Evolutionary conservation across 345 rosid genomes (phyloP), one percentile per base, ranked within the genome.

Genomic region (Kernera saxatilis): DNA sequence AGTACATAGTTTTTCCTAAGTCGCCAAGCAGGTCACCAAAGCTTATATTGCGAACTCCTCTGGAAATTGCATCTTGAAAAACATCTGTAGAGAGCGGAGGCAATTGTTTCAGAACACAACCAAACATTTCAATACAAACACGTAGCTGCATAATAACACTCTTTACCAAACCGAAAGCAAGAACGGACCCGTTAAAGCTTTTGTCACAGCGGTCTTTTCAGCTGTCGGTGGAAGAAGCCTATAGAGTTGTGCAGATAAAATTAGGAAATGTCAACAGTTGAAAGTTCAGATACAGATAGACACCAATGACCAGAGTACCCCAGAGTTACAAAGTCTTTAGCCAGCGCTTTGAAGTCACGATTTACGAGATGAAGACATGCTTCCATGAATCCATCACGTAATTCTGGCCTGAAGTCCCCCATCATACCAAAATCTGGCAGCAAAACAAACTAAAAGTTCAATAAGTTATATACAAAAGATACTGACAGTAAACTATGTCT

Each of bases 301-400:
- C 57, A 58, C 55, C 64, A 75, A 74, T 48, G 57, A 78, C 17
- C 44, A 50, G 69, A 64, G 45, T 93, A 90, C 97, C 98, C 97
- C 64, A 93, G 90, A 67, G 96, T 88, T 70, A 93, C 84, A 77
- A 93, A 93, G 87, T 93, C 98, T 75, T 83, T 82, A 64, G 96
- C 86, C 72, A 93, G 77, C 5, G 97, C 86, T 77, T 84, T 86
- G 85, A 82, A 93, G 80, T 93, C 96, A 63, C 96, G 96, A 73
- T 93, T 93, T 51, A 93, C 98, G 39, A 93, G 98, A 81, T 93
- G 96, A 62, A 93, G 92, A 81, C 98, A 93, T 64, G 98, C 98
- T 85, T 90, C 89, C 69, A 90, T 88, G 78, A 93, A 93, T 64
- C 93, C 96, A 67, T 86, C 89, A 19, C 96, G 97, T 73, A 90